Conservation (phyloP, 176 grass and related monocot species). For the Poa annua region DNA sequence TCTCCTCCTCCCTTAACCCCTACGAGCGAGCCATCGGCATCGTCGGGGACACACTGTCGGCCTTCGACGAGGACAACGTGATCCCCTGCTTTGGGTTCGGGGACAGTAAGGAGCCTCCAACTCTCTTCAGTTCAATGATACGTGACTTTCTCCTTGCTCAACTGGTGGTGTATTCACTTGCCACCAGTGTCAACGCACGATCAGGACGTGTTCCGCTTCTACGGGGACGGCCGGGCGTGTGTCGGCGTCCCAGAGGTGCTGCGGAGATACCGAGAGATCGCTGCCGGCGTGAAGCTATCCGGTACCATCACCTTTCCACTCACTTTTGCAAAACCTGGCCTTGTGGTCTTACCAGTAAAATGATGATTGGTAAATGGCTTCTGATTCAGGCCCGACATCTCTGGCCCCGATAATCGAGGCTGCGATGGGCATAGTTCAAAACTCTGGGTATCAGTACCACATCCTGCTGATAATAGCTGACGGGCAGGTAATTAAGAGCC, state of each 20-base stretch:
- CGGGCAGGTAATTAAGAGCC: slow-evolving; percentile 51
- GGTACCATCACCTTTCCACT: slow-evolving; percentile 26
- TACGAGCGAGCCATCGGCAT: slow-evolving; percentile 57
- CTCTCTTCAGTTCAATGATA: background rate
- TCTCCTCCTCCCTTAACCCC: slow-evolving; percentile 30
- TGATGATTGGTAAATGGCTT: background rate
- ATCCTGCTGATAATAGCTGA: slow-evolving; percentile 84
- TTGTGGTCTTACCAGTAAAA: too few relatives aligned
- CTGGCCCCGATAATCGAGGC: slow-evolving; percentile 74
- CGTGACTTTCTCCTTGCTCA: background rate
- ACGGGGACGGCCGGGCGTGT: slow-evolving; percentile 39
- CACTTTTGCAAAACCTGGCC: background rate
- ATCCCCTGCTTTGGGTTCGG: slow-evolving; percentile 67
- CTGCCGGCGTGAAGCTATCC: slow-evolving; percentile 39
- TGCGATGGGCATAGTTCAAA: slow-evolving; percentile 53
- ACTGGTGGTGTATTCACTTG: background rate
- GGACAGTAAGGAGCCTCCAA: slow-evolving; percentile 40
- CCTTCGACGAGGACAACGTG: slow-evolving; percentile 48
- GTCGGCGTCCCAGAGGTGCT: background rate
- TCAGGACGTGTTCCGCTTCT: slow-evolving; percentile 58
- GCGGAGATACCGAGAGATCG: slow-evolving; percentile 54
- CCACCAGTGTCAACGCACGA: slow-evolving; percentile 59
- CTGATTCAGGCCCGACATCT: slow-evolving; percentile 66
- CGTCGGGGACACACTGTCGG: slow-evolving; percentile 35
- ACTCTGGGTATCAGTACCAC: slow-evolving; percentile 53